These are phyloP conservation scores for Myochromella boudieri DNA, from an alignment of 768 basidiomycete genomes.

Conservation along the genomic window DNA sequence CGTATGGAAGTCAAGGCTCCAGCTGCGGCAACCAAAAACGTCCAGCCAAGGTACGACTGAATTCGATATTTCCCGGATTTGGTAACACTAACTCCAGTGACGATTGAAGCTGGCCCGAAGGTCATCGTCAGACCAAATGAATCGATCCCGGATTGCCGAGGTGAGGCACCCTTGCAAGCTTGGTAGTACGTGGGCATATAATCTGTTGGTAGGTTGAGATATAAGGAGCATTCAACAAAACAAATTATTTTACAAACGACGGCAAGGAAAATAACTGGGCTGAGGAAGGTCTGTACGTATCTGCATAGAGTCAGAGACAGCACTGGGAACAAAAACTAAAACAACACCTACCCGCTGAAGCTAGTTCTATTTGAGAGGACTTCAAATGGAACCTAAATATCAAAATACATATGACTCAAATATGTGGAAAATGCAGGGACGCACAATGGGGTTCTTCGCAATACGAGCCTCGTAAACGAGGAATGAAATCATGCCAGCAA, in stretches of 20 bases:
- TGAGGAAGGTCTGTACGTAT: conserved; percentile 2
- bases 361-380: conserved; percentile 34
- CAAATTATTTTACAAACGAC: neutral
- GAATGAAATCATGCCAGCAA: conserved; percentile 35
- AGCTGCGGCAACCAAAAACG: neutral
- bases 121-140: conserved; percentile 30
- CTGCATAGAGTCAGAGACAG: neutral
- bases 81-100: conserved; percentile 26
- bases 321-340: neutral
- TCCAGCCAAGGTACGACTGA: conserved; percentile 3
- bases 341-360: conserved; percentile 33
- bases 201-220: conserved; percentile 12
- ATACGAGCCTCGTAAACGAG: conserved; percentile 36
- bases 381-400: conserved; percentile 6
- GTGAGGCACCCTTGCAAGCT: conserved; percentile 37
- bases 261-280: neutral
- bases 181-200: conserved; percentile 50
- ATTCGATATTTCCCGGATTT: conserved; percentile 2
- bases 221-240: neutral
- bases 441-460: conserved; percentile 23
- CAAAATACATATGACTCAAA: neutral
- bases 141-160: conserved; percentile 36
- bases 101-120: conserved; percentile 32
- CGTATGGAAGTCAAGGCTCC: neutral
- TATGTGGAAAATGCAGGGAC: neutral